Base-by-base conservation (phyloP, 306 rosid genomes). In the Dryas octopetala region DNA sequence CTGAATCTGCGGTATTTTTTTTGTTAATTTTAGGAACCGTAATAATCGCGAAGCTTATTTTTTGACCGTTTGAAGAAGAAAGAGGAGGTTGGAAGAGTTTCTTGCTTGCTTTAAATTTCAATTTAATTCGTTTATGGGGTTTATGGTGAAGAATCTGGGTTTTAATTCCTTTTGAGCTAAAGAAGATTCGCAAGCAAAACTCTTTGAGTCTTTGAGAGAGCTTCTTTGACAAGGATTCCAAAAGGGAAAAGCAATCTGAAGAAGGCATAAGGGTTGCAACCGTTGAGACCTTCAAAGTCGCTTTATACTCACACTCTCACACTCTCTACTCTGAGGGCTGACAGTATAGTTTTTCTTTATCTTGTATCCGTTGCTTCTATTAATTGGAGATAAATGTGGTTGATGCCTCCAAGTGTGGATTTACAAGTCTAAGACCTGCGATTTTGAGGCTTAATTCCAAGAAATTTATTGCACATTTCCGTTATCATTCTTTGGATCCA, bases 221-320 rank as follows among this genome's bases (percentile, higher is more conserved):
- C 79, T 83, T 80, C 77, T 83, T 83, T 80, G 45, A 55, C 83
- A 81, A 80, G 89, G 87, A 78, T 83, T 78, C 83, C 79, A 73
- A 76, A 83, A 78, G 81, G 75, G 73, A 74, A 82, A 91, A 73
- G 64, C 52, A 71, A 17, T 69, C 45, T 49, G 57, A 63, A 74
- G 70, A 60, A 62, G 26, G 23, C 51, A 76, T 55, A 75, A 78
- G 61, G 70, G 17, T 76, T 50, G 71, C 82, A 89, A 91, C 91
- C 91, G 92, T 68, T 91, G 86, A 84, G 89, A 91, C 86, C 77
- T 82, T 87, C 85, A 86, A 85, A 87, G 88, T 78, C 78, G 84
- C 94, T 87, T 91, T 85, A 54, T 17, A 52, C 8, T 57, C 54
- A 61, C 62, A 1, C 14, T 46, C 76, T 67, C 13, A 43, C 13